Base-by-base conservation (phyloP, 305 asterid species). In the Plantago coronopus region DNA sequence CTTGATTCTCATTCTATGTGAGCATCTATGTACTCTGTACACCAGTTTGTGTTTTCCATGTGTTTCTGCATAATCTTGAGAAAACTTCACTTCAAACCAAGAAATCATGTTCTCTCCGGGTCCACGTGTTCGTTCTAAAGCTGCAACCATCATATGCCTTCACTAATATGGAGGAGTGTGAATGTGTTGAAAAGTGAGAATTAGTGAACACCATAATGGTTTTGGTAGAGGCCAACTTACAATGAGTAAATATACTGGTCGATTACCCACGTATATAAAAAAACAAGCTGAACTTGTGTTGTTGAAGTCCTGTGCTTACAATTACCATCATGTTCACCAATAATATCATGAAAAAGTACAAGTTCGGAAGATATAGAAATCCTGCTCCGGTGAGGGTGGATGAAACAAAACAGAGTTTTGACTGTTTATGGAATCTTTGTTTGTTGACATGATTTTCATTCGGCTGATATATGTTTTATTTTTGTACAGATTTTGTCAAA, bases 401-500 rank as follows among this genome's bases (percentile, higher is more conserved):
- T 9, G 15, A 45, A 46, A 21, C 21, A 15, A 45, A 46, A 21
- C 21, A 15, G 17, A 1, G 1, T 21, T 25, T 15, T 27, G 45
- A 20, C 19, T 58, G 37, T 4, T n/a, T 7, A 34, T 21, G 16
- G 42, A 55, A 59, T 61, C 7, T 57, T 64, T 43, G 38, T 34
- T 43, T 61, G 44, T 25, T 61, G 38, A 34, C 45, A 55, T 14
- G 68, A 20, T 40, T 25, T 17, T 47, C 12, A 18, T 8, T 14
- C 11, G 21, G 38, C 16, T 54, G 31, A 17, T 31, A n/a, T 65
- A 16, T 23, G 1, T 40, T 23, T 48, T 16, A 22, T 63, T 66
- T 63, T 62, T 69, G 49, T 62, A 18, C 84, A 87, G 95, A 72
- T 76, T 56, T 46, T 68, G 62, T 72, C 75, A n/a, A 78, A 79